Base-by-base conservation (phyloP, 1,284 basidiomycete genomes). In the Papiliotrema fonsecae region DNA sequence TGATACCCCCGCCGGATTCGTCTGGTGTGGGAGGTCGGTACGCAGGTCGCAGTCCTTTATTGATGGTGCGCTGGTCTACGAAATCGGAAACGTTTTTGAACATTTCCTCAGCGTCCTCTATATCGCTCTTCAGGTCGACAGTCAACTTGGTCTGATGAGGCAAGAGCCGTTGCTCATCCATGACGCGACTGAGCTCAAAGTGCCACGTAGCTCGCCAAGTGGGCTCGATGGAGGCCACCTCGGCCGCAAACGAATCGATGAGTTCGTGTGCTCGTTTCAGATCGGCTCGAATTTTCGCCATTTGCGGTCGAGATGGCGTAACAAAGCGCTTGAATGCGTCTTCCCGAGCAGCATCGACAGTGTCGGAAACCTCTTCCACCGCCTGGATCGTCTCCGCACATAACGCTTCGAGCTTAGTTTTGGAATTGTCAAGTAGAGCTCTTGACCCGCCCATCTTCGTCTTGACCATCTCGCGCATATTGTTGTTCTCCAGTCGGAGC, bases 161-260 rank as follows among this genome's bases (percentile, higher is more conserved):
- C 47, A 97, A 77, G 76, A 96, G 87, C 61, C 93, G 88, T 70
- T 98, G 94, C 73, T 98, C 94, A 70, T 97, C 93, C 39, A 97
- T 88, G 52, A 98, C 93, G 59, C 91, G 89, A 76, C 91, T 87
- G 68, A 98, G 74, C 76, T 98, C 94, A 63, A 88, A 83, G 62
- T 89, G 88, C 94, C 94, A 98, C 22, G 93, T 97, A 79, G 94
- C 91, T 77, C 94, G 91, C 94, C 94, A 98, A 79, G 88, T 88
- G 42, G 94, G 92, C 65, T 88, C 92, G 62, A 96, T 82, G 3
- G 87, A 87, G 58, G 85, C 82, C 58, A 97, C 87, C 68, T 94
- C 90, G 56, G 85, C 82, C 59, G 84, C 83, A 45, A 98, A 78
- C 57, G 82, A 84, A 51, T 84, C 80, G 32, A 97, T 78, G 69